A percentile compares a stretch with the other conserved stretches of the same genome.
These are phyloP conservation scores for Citrus cavaleriei DNA, from an alignment of 345 rosid species.

Conservation along the genomic window DNA sequence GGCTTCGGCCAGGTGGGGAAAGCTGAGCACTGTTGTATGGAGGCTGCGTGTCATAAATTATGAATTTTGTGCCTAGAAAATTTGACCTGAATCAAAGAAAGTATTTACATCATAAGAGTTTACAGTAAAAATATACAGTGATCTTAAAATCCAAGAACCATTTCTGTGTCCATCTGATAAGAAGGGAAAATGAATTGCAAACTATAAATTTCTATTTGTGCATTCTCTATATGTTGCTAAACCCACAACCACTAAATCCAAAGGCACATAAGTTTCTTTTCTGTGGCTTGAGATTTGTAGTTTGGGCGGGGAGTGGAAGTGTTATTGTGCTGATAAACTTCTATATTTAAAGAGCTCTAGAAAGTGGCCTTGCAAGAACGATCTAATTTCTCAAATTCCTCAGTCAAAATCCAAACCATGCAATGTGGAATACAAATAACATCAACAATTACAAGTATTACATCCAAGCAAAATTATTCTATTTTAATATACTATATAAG, in stretches of 20 bases:
- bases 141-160: neutral
- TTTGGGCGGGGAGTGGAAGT: neutral
- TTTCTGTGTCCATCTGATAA: too few relatives aligned
- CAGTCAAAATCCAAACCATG: neutral
- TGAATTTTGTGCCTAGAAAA: conserved; percentile 88
- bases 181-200: neutral
- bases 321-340: neutral
- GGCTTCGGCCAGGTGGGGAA: conserved; percentile 77
- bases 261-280: neutral
- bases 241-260: neutral
- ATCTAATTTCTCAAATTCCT: neutral
- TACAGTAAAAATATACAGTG: neutral
- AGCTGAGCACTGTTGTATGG: conserved; percentile 69
- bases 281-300: neutral
- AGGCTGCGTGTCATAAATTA: conserved; percentile 87
- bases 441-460: neutral
- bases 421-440: neutral
- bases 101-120: neutral
- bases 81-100: conserved; percentile 61
- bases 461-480: neutral
- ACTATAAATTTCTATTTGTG: neutral
- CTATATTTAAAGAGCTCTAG: neutral
- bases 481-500: neutral
- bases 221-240: neutral
- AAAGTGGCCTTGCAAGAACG: neutral